These are phyloP conservation scores for Saraca asoca DNA, from an alignment of 331 rosid species.

Conservation along the genomic window DNA sequence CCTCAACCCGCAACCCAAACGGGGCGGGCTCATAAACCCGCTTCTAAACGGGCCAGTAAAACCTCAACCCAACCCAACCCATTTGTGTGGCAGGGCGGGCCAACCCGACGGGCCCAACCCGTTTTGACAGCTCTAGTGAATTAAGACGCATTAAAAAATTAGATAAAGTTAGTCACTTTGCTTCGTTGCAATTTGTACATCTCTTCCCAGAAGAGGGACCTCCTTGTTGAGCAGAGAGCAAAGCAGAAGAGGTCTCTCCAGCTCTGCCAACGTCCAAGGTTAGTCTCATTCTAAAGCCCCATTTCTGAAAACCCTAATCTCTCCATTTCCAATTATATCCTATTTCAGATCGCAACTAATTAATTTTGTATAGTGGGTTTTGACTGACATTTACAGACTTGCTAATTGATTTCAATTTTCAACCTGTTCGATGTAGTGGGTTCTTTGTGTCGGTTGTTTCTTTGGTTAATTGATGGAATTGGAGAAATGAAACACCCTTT, in stretches of 20 bases:
- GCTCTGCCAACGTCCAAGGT: conserved; percentile 71
- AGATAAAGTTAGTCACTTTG: neutral
- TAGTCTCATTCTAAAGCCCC: conserved; percentile 38
- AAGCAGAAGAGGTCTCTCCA: conserved; percentile 35
- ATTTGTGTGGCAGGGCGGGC: no score
- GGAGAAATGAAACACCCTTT: neutral
- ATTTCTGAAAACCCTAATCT: conserved; percentile 30
- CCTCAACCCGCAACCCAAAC: no score
- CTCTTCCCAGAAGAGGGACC: conserved; percentile 24
- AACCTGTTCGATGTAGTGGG: conserved; percentile 16
- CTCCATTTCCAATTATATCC: neutral
- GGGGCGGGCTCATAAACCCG: no score
- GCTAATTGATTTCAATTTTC: conserved; percentile 8
- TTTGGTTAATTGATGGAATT: neutral
- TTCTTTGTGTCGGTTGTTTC: neutral
- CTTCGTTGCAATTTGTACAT: neutral
- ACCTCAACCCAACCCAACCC: no score
- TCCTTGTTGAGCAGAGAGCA: conserved; percentile 31
- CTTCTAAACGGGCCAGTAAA: no score
- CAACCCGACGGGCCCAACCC: no score
- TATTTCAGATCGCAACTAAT: conserved; percentile 38
- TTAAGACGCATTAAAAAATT: no score
- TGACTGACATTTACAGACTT: conserved; percentile 5
- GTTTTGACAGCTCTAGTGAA: no score
- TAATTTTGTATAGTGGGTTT: conserved; percentile 6